A percentile compares a stretch with the other conserved stretches of the same genome.
Conservation (phyloP, 805 yeast genomes). For the Deakozyma indianensis region DNA sequence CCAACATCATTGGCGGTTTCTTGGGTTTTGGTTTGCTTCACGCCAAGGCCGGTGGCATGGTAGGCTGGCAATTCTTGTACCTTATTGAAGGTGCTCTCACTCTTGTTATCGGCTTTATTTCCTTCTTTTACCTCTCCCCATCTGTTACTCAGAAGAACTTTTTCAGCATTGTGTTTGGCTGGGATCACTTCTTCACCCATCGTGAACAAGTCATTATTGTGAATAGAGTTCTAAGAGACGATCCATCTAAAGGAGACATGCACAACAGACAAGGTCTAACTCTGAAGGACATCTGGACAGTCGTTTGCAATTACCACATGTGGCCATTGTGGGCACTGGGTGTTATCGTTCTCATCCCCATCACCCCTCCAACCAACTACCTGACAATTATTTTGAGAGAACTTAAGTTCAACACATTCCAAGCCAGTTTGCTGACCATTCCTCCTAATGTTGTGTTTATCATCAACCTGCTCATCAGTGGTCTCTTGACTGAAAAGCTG, state of each 20-base stretch:
- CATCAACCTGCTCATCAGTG: constrained; percentile 14
- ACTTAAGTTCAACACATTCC: constrained; percentile 37
- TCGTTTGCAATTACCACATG: constrained; percentile 35
- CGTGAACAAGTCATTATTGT: constrained; percentile 45
- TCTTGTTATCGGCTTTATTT: constrained; percentile 33
- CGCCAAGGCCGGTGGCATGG: constrained; percentile 17
- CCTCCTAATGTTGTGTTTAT: constrained; percentile 26
- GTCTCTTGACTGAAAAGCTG: constrained; percentile 3
- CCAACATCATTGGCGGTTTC: constrained; percentile 32
- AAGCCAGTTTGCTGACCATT: constrained; percentile 36
- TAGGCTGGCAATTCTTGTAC: constrained; percentile 58
- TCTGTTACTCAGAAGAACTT: constrained; percentile 38
- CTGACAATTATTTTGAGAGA: constrained; percentile 33
- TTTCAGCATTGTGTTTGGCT: constrained; percentile 35
- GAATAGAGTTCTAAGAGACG: constrained; percentile 46
- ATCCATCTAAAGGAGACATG: constrained; percentile 52
- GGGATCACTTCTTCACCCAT: constrained; percentile 27
- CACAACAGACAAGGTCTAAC: constrained; percentile 42
- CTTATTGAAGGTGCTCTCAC: constrained; percentile 50
- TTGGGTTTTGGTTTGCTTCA: constrained; percentile 40
- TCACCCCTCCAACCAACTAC: constrained; percentile 26
- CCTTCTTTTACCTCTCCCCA: constrained; percentile 40
- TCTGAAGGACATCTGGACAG: constrained; percentile 25
- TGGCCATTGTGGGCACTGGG: constrained; percentile 44
- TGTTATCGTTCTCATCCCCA: constrained; percentile 27